Percentiles rank a stretch among this genome's conserved stretches.
Evolutionary conservation across 164 flowering plant genomes (phyloP).

Genomic region (Macadamia integrifolia): DNA sequence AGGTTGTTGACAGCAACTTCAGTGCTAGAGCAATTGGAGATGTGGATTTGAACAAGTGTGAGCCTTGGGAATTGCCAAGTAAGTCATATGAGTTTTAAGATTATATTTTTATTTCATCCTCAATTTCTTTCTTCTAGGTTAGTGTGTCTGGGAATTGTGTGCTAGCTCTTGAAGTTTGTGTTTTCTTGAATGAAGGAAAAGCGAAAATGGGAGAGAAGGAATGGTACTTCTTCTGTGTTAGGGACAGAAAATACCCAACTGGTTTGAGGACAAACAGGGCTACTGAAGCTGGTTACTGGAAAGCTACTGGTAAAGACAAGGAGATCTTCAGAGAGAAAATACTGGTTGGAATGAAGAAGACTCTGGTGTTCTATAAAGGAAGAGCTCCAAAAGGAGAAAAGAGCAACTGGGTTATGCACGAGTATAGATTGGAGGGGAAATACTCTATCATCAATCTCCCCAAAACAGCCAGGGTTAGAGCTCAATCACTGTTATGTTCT

Average conservation of each 20-base stretch:
- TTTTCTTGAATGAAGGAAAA: constrained; percentile 4
- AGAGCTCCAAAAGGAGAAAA: constrained; percentile 21
- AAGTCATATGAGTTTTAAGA: background rate
- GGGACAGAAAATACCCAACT: constrained; percentile 18
- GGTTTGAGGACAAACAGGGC: constrained; percentile 24
- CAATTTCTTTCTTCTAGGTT: background rate
- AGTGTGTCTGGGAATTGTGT: background rate
- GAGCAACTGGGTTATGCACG: constrained; percentile 19
- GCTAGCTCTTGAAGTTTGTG: background rate
- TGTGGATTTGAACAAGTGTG: constrained; percentile 54
- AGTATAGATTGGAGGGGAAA: constrained; percentile 12
- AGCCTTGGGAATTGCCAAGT: constrained; percentile 47
- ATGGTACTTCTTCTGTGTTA: constrained; percentile 18
- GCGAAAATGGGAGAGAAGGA: constrained; percentile 20
- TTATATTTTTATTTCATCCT: background rate
- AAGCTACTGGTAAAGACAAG: constrained; percentile 22
- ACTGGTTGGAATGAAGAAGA: constrained; percentile 22
- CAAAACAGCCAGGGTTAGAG: constrained; percentile 6
- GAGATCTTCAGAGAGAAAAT: constrained; percentile 11
- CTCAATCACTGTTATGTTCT: background rate
- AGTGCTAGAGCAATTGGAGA: constrained; percentile 34
- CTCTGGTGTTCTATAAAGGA: constrained; percentile 20
- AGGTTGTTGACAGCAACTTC: constrained; percentile 32
- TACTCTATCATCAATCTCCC: constrained; percentile 8
- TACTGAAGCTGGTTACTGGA: constrained; percentile 24